Evolutionary conservation across 176 grass and related monocot species (phyloP).

Genomic region (Carex parvula): DNA sequence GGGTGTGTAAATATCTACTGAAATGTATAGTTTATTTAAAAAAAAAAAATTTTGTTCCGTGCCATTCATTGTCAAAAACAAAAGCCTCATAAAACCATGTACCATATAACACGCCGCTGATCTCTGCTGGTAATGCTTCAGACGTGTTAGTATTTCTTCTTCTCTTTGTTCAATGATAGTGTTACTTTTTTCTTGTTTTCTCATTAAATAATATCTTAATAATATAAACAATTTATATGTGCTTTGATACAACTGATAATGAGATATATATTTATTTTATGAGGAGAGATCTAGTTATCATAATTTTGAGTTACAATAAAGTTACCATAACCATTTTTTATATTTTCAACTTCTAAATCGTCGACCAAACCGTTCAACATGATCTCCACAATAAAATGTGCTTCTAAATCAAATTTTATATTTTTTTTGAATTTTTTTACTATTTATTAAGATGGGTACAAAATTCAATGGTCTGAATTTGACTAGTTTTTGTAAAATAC

Average conservation of each 20-base stretch:
- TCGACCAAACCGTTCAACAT: no score
- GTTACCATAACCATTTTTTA: no score
- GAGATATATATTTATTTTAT: not conserved
- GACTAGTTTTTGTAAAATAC: no score
- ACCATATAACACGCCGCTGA: not conserved
- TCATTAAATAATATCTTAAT: not conserved
- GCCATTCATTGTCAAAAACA: not conserved
- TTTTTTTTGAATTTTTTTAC: no score
- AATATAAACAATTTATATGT: not conserved
- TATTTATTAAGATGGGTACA: no score
- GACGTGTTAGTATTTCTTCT: constrained; percentile 9
- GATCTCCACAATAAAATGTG: no score
- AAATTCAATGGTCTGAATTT: no score
- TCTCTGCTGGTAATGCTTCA: constrained; percentile 9
- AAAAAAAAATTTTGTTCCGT: not conserved
- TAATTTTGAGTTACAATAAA: no score
- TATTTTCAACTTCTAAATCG: no score
- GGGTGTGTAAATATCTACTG: no score
- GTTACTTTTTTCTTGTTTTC: not conserved
- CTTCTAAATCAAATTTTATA: no score
- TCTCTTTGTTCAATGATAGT: not conserved
- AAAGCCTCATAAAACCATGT: not conserved
- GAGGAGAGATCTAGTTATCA: no score
- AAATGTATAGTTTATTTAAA: not conserved
- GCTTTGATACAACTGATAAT: not conserved